These are phyloP conservation scores for Ascoidea tarda DNA, from an alignment of 805 yeast species.

Conservation along the genomic window DNA sequence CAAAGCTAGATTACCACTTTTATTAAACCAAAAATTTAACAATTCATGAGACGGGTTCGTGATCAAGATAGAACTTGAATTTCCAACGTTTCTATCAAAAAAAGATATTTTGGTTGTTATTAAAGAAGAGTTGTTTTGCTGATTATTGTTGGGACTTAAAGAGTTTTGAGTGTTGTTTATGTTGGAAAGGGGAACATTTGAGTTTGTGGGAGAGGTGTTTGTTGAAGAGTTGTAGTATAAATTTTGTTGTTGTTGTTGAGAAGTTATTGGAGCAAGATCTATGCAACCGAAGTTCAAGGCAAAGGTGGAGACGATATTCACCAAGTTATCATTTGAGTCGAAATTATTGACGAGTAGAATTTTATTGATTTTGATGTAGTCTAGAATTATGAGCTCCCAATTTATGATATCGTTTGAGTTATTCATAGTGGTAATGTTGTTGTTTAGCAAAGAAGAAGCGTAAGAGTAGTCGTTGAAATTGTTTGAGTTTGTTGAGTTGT, in stretches of 20 bases:
- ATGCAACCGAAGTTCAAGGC: constrained; percentile 10
- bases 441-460: constrained; percentile 1
- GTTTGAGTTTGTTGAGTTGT: too few species aligned
- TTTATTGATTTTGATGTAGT: constrained; percentile 8
- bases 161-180: not conserved
- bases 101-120: not conserved
- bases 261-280: constrained; percentile 2
- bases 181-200: not conserved
- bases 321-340: constrained; percentile 8
- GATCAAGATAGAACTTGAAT: constrained; percentile 2
- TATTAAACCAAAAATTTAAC: constrained; percentile 59
- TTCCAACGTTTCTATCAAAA: not conserved
- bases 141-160: not conserved
- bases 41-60: constrained; percentile 27
- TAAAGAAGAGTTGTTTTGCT: not conserved
- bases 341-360: constrained; percentile 8
- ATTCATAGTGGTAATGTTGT: constrained; percentile 9
- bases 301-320: constrained; percentile 8
- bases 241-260: not conserved
- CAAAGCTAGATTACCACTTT: constrained; percentile 62
- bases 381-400: constrained; percentile 10
- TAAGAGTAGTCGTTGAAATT: too few species aligned
- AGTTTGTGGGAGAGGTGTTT: not conserved
- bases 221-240: not conserved
- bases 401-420: constrained; percentile 5